Evolutionary conservation across 1,284 basidiomycete genomes (phyloP).

Genomic region (Moesziomyces sp.): DNA sequence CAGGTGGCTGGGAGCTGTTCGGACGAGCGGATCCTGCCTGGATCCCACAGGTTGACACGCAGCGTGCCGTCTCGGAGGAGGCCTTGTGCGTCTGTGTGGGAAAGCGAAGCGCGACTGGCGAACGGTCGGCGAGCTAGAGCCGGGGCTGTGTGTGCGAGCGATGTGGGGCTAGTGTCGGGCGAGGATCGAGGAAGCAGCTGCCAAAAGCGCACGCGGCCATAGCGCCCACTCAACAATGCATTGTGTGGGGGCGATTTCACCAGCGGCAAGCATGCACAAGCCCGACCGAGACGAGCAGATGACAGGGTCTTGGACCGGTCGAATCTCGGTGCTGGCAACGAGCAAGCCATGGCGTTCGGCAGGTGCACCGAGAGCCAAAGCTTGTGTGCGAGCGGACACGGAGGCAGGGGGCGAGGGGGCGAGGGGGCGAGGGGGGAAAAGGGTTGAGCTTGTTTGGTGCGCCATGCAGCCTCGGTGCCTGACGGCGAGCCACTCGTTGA

Average conservation of each 20-base stretch:
- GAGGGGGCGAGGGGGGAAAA: neutral
- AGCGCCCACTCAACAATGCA: conserved; percentile 27
- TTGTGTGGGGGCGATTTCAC: conserved; percentile 1
- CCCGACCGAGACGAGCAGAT: conserved; percentile 1
- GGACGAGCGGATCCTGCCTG: no score
- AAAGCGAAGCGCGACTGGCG: no score
- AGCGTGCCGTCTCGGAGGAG: no score
- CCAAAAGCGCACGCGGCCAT: neutral
- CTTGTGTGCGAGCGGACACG: conserved; percentile 2
- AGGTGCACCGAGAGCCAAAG: conserved; percentile 24
- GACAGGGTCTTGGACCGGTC: conserved; percentile 21
- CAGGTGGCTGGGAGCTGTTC: no score
- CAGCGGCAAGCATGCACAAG: neutral
- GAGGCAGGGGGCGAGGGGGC: neutral
- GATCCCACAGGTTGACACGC: no score
- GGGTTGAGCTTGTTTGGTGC: neutral
- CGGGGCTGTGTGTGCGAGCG: no score
- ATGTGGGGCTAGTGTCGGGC: neutral
- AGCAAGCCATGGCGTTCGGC: conserved; percentile 9
- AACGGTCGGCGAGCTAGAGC: no score
- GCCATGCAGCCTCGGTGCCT: neutral
- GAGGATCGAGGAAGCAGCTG: conserved; percentile 6
- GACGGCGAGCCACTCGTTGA: conserved; percentile 1
- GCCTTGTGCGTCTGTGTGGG: no score
- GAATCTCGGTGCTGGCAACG: conserved; percentile 22